A percentile compares a stretch with the other conserved stretches of the same genome.
phyloP scores from a whole-genome alignment of 2,329 filamentous ascomycete species.

The Pestalotiopsis fici region DNA sequence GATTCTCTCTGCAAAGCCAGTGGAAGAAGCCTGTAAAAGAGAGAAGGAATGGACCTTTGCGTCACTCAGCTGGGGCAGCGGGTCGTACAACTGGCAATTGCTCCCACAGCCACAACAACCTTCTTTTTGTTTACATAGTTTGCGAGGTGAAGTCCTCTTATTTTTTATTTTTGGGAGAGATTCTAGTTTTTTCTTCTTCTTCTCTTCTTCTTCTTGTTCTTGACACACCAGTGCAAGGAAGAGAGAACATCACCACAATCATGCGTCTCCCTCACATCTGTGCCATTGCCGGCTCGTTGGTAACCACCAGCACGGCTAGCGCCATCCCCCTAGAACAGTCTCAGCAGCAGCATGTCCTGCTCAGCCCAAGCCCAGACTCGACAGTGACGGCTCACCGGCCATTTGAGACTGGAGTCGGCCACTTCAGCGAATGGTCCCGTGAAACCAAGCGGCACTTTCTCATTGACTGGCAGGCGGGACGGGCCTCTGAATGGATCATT shows the following conservation, averaged over 20 bases:
- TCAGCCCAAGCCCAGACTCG: constrained; percentile 4
- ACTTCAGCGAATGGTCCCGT: constrained; percentile 50
- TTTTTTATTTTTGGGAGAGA: background rate
- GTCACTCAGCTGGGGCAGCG: background rate
- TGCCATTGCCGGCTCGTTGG: background rate
- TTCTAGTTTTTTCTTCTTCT: background rate
- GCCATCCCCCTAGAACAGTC: background rate
- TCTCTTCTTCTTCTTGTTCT: background rate
- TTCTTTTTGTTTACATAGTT: background rate
- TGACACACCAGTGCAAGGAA: background rate
- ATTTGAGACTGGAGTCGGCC: constrained; percentile 38
- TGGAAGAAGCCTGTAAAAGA: background rate
- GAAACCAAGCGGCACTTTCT: constrained; percentile 45
- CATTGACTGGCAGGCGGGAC: constrained; percentile 45
- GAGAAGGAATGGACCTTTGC: background rate
- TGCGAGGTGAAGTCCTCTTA: background rate
- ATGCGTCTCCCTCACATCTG: background rate
- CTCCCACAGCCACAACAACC: background rate
- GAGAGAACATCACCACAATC: background rate
- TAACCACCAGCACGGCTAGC: background rate
- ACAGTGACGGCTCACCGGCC: background rate
- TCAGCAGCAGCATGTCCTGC: constrained; percentile 8
- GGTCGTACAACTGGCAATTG: background rate
- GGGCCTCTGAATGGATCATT: constrained; percentile 42
- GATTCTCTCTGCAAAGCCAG: background rate